Conservation (phyloP, 2,329 filamentous ascomycete species). For the Epichloe scottii region DNA sequence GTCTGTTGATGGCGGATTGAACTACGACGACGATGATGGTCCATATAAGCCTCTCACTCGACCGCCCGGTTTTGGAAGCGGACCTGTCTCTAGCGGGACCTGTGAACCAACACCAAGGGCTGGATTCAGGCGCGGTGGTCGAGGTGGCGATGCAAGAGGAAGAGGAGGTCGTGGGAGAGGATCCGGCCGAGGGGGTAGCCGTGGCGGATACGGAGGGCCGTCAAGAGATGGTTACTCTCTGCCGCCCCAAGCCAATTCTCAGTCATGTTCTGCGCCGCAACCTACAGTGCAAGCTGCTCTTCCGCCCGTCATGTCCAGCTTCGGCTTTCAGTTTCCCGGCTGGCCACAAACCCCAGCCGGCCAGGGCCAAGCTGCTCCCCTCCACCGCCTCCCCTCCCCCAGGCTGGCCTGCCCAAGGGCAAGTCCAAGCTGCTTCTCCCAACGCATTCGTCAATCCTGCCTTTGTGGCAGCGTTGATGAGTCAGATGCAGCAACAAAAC, state of each 20-base stretch:
- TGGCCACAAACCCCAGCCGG: conserved; percentile 24
- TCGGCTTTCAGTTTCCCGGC: conserved; percentile 31
- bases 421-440: conserved; percentile 19
- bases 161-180: conserved; percentile 29
- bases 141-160: conserved; percentile 26
- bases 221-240: conserved; percentile 29
- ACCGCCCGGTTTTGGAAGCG: conserved; percentile 48
- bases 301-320: conserved; percentile 18
- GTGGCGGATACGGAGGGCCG: conserved; percentile 17
- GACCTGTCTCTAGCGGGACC: conserved; percentile 29
- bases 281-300: conserved; percentile 5
- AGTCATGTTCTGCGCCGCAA: conserved; percentile 16
- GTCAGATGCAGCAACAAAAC: conserved; percentile 27
- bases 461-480: conserved; percentile 39
- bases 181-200: conserved; percentile 26
- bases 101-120: conserved; percentile 21
- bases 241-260: conserved; percentile 19
- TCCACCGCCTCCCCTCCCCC: conserved; percentile 29
- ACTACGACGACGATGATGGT: conserved; percentile 56
- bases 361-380: conserved; percentile 14
- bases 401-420: conserved; percentile 13
- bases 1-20: conserved; percentile 34
- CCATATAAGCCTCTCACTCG: conserved; percentile 61
- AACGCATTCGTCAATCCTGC: conserved; percentile 44
- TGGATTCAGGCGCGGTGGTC: conserved; percentile 26